Percentiles rank a stretch among this genome's conserved stretches.
phyloP scores from a whole-genome alignment of 2,329 filamentous ascomycete species.

The Lasiodiplodia hormozganensis region DNA sequence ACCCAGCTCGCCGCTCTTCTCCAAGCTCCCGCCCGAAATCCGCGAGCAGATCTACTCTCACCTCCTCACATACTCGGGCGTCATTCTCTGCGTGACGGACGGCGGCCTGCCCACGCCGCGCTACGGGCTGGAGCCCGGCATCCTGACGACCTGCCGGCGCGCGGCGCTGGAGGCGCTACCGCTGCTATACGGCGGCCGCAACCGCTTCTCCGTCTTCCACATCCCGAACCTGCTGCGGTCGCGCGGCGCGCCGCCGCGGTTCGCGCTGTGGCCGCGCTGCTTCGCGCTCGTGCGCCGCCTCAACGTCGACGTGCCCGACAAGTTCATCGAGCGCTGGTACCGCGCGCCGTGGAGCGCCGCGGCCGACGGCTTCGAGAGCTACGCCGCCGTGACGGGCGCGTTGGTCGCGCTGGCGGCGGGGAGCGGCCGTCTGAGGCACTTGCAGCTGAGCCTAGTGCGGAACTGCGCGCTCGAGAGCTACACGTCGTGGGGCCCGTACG shows the following conservation, averaged over 20 bases:
- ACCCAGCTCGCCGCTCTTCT: conserved; percentile 21
- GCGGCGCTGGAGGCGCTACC: conserved; percentile 12
- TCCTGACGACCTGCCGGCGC: conserved; percentile 16
- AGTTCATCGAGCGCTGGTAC: conserved; percentile 24
- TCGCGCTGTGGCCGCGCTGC: conserved; percentile 26
- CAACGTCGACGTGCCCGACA: conserved; percentile 28
- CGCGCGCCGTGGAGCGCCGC: conserved; percentile 16
- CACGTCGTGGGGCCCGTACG: conserved; percentile 26
- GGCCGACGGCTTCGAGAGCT: conserved; percentile 18
- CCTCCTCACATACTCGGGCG: conserved; percentile 14
- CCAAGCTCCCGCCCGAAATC: conserved; percentile 25
- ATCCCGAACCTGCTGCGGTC: conserved; percentile 29
- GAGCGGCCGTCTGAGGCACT: neutral
- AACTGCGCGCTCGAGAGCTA: conserved; percentile 31
- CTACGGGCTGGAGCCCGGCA: conserved; percentile 13
- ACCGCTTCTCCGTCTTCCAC: conserved; percentile 27
- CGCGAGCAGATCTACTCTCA: conserved; percentile 24
- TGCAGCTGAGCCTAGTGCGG: conserved; percentile 26
- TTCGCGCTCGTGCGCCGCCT: conserved; percentile 23
- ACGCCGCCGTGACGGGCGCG: neutral
- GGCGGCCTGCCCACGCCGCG: conserved; percentile 23
- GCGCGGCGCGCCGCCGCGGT: conserved; percentile 11
- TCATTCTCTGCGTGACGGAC: conserved; percentile 21
- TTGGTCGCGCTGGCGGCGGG: neutral
- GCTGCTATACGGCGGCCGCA: conserved; percentile 20